Evolutionary conservation across 1,284 basidiomycete species (phyloP), one percentile per base, ranked within the genome.

Genomic region (Pseudomicrostroma phylloplanum): DNA sequence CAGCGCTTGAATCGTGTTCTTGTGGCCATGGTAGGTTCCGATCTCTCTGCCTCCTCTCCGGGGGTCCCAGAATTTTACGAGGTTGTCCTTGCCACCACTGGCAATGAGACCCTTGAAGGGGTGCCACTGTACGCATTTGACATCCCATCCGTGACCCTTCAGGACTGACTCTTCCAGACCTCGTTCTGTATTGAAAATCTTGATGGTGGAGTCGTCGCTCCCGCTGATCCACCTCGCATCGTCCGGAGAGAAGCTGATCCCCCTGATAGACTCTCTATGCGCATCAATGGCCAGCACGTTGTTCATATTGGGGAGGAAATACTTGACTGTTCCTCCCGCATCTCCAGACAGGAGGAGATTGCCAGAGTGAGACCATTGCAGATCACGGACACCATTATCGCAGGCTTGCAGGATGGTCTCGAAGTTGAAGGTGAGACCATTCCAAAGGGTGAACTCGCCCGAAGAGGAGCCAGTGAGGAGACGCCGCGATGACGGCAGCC

Each of bases 61-160:
- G 7, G 94, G 96, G 81, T 98, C 94, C 94, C 94, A 98, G 80
- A 98, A 97, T 77, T 97, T 98, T 80, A 98, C 92, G 70, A 92
- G 86, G 80, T 97, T 96, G 80, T 98, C 96, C 81, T 97, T 97
- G 75, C 89, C 90, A 26, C 96, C 94, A 0, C 90, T 92, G 1
- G 90, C 91, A 19, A 98, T 85, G 6, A 98, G 83, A 2, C 94
- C 93, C 80, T 97, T 96, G 2, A 88, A 91, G 3, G 92, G 91
- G 81, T 98, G 94, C 94, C 94, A 98, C 81, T 96, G 90, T 1
- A 97, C 91, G 72, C 92, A 96, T 78, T 94, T 91, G 30, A 97
- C 94, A 75, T 98, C 94, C 93, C 94, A 98, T 1, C 93, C 93
- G 76, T 98, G 94, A 9, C 91, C 92, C 55, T 88, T 89, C 66